Evolutionary conservation across 495 filamentous ascomycete species (phyloP), one percentile per base, ranked within the genome.

Genomic region (Bathelium albidoporum): DNA sequence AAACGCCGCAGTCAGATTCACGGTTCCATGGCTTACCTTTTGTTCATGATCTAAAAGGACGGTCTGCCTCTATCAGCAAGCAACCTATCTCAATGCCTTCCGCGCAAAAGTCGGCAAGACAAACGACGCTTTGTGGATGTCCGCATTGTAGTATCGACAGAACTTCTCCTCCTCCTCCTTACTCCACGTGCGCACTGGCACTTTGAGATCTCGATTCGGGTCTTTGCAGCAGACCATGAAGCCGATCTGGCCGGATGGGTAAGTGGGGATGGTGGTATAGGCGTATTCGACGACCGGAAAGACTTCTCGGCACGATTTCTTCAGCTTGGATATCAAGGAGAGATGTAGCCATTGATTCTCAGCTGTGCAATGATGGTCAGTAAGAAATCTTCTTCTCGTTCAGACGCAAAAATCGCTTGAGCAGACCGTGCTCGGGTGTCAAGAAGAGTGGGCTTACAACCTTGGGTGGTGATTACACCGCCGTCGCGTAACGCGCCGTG

Each of bases 201-300:
- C 87, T 72, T 80, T 87, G 63, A 97, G 83, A 78, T 99, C 85
- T 73, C 87, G 85, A 67, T 73, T 82, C 68, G 84, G 80, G 73
- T 97, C 94, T 85, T 97, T 97, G 85, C 82, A 89, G 86, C 94
- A 97, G 67, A 99, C 90, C 91, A 97, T 96, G 86, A 97, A 99
- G 75, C 95, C 95, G 73, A 99, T 99, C 82, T 97, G 93, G 75
- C 95, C 95, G 63, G 89, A 94, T 63, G 95, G 95, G 82, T 99
- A 99, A 72, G 95, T 99, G 62, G 95, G 95, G 79, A 97, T 99
- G 71, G 93, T 97, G 69, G 95, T 97, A 85, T 96, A 99, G 67
- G 89, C 95, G 82, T 97, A 99, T 79, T 97, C 95, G 74, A 87
- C 95, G 63, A 87, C 87, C 59, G 95, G 92, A 86, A 99, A 99